These are phyloP conservation scores for Stephania yunnanensis DNA, from an alignment of 164 flowering plant genomes.

Conservation along the genomic window DNA sequence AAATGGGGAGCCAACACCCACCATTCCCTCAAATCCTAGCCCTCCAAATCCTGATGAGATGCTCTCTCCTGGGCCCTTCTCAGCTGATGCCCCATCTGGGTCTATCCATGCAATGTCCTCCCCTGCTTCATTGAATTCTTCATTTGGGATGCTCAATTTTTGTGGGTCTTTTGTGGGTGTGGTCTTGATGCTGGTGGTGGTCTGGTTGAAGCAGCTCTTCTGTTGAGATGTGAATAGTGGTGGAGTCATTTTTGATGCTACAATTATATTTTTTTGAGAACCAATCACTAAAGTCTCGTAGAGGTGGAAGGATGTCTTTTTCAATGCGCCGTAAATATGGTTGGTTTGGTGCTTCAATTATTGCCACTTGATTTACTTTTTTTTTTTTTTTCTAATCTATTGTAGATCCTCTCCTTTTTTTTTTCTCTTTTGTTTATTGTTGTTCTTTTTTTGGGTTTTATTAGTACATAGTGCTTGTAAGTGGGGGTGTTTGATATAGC, in stretches of 20 bases:
- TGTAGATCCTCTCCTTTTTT: not conserved
- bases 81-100: constrained; percentile 35
- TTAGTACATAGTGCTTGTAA: not conserved
- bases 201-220: constrained; percentile 16
- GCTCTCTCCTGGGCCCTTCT: constrained; percentile 24
- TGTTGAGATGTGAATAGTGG: not conserved
- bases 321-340: too few species aligned
- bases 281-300: too few species aligned
- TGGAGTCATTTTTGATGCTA: constrained; percentile 5
- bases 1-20: constrained; percentile 26
- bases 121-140: constrained; percentile 6
- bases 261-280: constrained; percentile 12
- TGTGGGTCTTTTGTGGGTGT: constrained; percentile 8
- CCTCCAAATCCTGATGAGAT: constrained; percentile 43
- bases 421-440: not conserved
- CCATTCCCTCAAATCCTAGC: constrained; percentile 48
- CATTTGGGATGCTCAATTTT: not conserved
- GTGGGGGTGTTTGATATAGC: not conserved
- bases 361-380: constrained; percentile 1
- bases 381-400: not conserved
- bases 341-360: constrained; percentile 18
- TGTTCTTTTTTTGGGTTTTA: not conserved
- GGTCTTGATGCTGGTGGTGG: constrained; percentile 3
- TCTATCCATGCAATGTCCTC: constrained; percentile 21
- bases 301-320: too few species aligned